Evolutionary conservation across 352 stramenopile genomes (phyloP), one percentile per base, ranked within the genome.

Genomic region (Pythium coloratum): DNA sequence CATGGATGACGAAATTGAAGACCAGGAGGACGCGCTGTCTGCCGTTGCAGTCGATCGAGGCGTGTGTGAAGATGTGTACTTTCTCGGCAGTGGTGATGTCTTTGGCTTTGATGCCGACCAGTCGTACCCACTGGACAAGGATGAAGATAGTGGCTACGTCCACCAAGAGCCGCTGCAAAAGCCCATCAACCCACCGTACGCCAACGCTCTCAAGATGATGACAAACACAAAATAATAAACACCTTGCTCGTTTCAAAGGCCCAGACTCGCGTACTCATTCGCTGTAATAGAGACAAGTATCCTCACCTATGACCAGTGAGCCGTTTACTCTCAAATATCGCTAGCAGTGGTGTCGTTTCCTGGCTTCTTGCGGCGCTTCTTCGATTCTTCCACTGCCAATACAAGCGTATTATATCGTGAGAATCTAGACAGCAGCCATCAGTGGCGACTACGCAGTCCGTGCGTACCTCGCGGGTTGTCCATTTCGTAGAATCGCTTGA

Each of bases 401-500:
- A 32, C n/a, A 32, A 16, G 14, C 14, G 46, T 6, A 53, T 32
- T 2, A 6, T n/a, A 30, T 14, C 10, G 38, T 44, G 10, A 44
- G 38, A 9, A 40, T 14, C 34, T 6, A 44, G 13, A 12, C 38
- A 40, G 16, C 38, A 44, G 38, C 10, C 38, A 16, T 44, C 7
- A 40, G 10, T 14, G 2, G 16, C 5, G 13, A 44, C 13, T 6
- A 7, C 18, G 1, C 8, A 28, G 20, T 24, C 32, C 30, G 28
- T 13, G 30, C 18, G 36, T 70, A 95, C 86, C 90, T 80, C 88
- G 75, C 32, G 86, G 82, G 76, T 98, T 98, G 55, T 92, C 90
- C 55, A 78, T 84, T 12, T 92, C 85, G 67, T 98, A 98, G 56
- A 98, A 98, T 33, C 79, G 75, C 61, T 92, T 87, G 24, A 98